Evolutionary conservation across 768 basidiomycete species (phyloP), one percentile per base, ranked within the genome.

Genomic region (Mycena vulgaris): DNA sequence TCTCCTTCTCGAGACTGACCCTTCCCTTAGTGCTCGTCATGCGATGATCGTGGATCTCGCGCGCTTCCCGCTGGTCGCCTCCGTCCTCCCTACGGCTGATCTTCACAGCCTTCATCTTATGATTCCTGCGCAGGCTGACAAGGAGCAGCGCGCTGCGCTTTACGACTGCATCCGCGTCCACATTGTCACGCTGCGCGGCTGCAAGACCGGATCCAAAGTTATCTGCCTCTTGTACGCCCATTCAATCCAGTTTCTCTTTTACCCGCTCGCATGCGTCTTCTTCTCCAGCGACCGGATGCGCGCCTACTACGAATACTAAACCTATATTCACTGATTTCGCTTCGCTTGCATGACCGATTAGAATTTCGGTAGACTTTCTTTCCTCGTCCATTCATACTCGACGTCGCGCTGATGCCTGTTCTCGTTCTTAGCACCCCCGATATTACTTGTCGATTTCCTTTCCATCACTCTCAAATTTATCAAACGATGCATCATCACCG

Each of bases 131-230:
- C 60, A 95, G 94, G 93, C 92, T 61, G 93, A 95, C 80, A 94
- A 95, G 79, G 95, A 95, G 61, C 95, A 96, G 77, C 90, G 95
- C 25, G 89, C 92, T 3, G 79, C 91, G 68, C 83, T 96, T 37
- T 95, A 95, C 75, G 94, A 95, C 48, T 95, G 95, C 74, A 95
- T 95, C 71, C 87, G 92, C 42, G 93, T 93, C 4, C 94, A 95
- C 76, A 95, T 95, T 72, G 94, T 95, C 53, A 95, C 94, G 31
- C 85, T 96, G n/a, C 89, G 95, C 40, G 95, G 95, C 23, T 95
- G 94, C 78, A 95, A 95, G 85, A 95, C 95, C 2, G 95, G 95
- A 28, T 95, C 94, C 0, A 95, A 95, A 77, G 93, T 95, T 76
- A 95, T 95, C 76, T 96, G 95, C 94, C 86, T 96, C 58, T 96